Percentiles rank a stretch among this genome's conserved stretches.
Evolutionary conservation across 768 basidiomycete genomes (phyloP).

Genomic region (Tricholoma flavovirens): DNA sequence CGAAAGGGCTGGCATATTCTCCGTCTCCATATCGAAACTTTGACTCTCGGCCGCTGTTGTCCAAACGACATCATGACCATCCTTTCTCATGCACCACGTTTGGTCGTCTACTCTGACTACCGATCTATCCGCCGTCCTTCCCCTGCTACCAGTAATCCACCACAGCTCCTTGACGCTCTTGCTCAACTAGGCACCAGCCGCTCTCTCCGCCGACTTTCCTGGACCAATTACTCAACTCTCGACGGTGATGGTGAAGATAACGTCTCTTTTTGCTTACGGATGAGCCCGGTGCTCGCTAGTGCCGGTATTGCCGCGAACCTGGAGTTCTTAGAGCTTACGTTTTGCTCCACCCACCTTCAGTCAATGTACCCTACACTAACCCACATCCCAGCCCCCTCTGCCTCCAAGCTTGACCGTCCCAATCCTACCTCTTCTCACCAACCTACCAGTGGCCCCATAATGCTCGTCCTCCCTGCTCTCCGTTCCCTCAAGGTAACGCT

Average conservation of each 20-base stretch:
- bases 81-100: conserved; percentile 54
- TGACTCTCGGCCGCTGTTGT: conserved; percentile 55
- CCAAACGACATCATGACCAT: conserved; percentile 66
- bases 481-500: conserved; percentile 64
- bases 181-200: conserved; percentile 39
- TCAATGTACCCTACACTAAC: conserved; percentile 18
- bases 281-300: conserved; percentile 47
- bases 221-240: conserved; percentile 52
- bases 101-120: conserved; percentile 60
- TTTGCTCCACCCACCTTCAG: conserved; percentile 43
- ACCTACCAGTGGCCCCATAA: conserved; percentile 13
- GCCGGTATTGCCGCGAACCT: conserved; percentile 41
- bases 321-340: conserved; percentile 65
- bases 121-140: conserved; percentile 53
- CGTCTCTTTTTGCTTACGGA: conserved; percentile 46
- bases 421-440: conserved; percentile 6
- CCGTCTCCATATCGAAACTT: conserved; percentile 67
- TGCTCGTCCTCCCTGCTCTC: conserved; percentile 56
- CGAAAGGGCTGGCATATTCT: conserved; percentile 46
- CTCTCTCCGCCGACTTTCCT: conserved; percentile 52
- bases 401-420: conserved; percentile 3
- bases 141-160: conserved; percentile 40
- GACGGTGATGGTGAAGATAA: conserved; percentile 32
- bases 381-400: conserved; percentile 9
- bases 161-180: conserved; percentile 55